Evolutionary conservation across 75 land plant genomes (phyloP).

Genomic region (Ceratopteris richardii): DNA sequence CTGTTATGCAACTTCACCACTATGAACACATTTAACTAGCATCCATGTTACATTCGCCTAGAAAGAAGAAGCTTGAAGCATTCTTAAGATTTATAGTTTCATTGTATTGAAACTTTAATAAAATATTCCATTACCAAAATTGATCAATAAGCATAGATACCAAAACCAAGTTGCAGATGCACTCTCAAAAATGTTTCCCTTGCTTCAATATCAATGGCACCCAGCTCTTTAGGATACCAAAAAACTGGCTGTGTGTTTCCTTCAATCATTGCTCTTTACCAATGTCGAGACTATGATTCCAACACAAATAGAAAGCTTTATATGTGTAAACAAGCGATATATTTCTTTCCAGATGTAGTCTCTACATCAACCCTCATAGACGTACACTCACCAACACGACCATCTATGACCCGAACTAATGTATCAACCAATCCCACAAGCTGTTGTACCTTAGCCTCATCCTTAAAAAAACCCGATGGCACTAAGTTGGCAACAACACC

Average conservation of each 20-base stretch:
- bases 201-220: constrained; percentile 69
- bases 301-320: constrained; percentile 65
- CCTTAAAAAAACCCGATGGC: constrained; percentile 58
- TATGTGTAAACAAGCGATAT: constrained; percentile 62
- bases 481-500: constrained; percentile 52
- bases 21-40: too few species aligned
- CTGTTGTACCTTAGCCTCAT: constrained; percentile 56
- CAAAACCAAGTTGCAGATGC: constrained; percentile 62
- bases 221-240: constrained; percentile 96
- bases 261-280: constrained; percentile 75
- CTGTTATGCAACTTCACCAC: too few species aligned
- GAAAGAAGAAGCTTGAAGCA: too few species aligned
- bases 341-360: constrained; percentile 52
- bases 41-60: too few species aligned
- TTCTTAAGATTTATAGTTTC: too few species aligned
- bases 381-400: constrained; percentile 67
- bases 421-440: constrained; percentile 56
- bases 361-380: constrained; percentile 98
- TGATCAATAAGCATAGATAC: constrained; percentile 40
- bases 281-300: constrained; percentile 80
- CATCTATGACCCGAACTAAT: constrained; percentile 69
- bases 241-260: constrained; percentile 89
- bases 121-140: too few species aligned
- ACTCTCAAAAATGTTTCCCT: constrained; percentile 63
- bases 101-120: too few species aligned